Percentiles rank a stretch among this genome's conserved stretches.
These are phyloP conservation scores for Candida hispaniensis DNA, from an alignment of 805 yeast species.

Conservation along the genomic window DNA sequence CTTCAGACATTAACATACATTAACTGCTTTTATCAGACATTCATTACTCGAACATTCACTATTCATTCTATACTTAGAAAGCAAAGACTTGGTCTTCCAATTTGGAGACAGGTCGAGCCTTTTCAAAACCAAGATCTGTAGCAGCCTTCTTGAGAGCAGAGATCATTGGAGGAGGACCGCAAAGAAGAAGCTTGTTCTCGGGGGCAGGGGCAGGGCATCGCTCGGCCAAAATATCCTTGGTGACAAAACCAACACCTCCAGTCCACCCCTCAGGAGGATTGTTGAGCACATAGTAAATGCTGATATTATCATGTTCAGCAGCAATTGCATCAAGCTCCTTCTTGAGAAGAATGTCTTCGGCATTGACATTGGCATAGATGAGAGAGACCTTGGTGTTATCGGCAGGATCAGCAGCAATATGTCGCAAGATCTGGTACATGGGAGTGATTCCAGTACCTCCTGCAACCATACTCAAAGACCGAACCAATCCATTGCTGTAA, in stretches of 20 bases:
- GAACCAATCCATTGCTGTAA: slow-evolving; percentile 67
- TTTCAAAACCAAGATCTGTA: slow-evolving; percentile 56
- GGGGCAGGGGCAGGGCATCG: slow-evolving; percentile 51
- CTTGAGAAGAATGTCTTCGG: slow-evolving; percentile 67
- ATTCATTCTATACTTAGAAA: slow-evolving; percentile 37
- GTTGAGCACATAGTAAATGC: slow-evolving; percentile 63
- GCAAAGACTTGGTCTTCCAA: slow-evolving; percentile 85
- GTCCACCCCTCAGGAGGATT: slow-evolving; percentile 60
- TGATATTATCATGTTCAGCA: slow-evolving; percentile 42
- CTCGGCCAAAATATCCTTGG: slow-evolving; percentile 56
- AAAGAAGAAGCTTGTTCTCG: slow-evolving; percentile 60
- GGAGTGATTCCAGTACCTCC: slow-evolving; percentile 97
- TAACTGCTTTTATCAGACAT: too few species aligned
- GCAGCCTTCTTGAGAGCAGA: slow-evolving; percentile 75
- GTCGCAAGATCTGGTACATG: slow-evolving; percentile 78
- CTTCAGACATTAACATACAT: too few species aligned
- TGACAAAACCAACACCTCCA: slow-evolving; percentile 78
- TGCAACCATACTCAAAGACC: slow-evolving; percentile 75
- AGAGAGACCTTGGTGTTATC: slow-evolving; percentile 68
- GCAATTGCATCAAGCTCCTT: slow-evolving; percentile 65
- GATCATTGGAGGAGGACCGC: slow-evolving; percentile 94
- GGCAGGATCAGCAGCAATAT: slow-evolving; percentile 60
- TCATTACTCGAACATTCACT: slow-evolving; percentile 6
- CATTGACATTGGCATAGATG: slow-evolving; percentile 70
- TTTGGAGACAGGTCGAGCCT: slow-evolving; percentile 82